phyloP scores from a whole-genome alignment of 306 rosid genomes.

The Rosa rugosa region DNA sequence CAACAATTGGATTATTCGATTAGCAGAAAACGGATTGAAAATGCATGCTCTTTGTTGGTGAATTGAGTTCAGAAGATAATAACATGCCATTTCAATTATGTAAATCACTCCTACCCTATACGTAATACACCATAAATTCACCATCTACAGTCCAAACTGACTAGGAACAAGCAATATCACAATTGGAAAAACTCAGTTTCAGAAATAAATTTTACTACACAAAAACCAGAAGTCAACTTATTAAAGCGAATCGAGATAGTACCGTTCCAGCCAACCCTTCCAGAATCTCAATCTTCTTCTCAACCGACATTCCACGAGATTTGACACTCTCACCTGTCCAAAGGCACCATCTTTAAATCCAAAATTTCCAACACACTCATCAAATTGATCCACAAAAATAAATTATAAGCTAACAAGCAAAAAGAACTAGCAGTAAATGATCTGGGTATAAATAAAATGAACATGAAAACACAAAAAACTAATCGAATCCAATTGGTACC shows the following conservation, averaged over 20 bases:
- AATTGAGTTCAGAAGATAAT: not conserved
- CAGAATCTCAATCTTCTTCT: constrained; percentile 78
- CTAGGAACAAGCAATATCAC: not conserved
- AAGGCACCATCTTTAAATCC: constrained; percentile 7
- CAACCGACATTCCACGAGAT: constrained; percentile 62
- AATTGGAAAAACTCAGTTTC: not conserved
- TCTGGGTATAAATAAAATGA: constrained; percentile 3
- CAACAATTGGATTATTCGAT: not conserved
- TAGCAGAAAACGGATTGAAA: not conserved
- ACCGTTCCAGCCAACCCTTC: constrained; percentile 84
- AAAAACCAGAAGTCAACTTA: not conserved
- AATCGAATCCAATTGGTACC: constrained; percentile 3
- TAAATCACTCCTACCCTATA: not conserved
- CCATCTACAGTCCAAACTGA: not conserved
- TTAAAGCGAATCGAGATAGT: not conserved
- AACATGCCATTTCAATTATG: not conserved
- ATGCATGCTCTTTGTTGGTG: not conserved
- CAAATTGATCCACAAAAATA: not conserved
- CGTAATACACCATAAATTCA: not conserved
- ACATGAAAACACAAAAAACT: not conserved
- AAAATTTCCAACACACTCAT: not conserved
- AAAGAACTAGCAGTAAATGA: not conserved
- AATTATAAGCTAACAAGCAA: not conserved
- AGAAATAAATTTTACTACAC: not conserved
- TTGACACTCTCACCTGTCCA: constrained; percentile 49